phyloP scores from a whole-genome alignment of 345 rosid genomes.

The Eucalyptus cloeziana region DNA sequence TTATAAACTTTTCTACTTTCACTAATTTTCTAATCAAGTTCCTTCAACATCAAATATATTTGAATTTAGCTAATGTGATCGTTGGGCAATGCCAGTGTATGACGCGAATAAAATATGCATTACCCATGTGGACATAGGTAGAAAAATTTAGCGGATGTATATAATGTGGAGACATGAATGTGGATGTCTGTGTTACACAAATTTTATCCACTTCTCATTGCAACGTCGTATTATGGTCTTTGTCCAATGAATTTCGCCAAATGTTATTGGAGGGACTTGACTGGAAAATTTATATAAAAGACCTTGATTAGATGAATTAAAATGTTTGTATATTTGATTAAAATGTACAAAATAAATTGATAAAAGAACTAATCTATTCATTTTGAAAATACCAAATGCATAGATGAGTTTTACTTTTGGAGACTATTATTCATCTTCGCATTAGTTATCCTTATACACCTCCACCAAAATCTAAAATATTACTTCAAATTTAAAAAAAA shows the following conservation, averaged over 20 bases:
- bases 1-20: neutral
- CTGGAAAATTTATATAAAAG: neutral
- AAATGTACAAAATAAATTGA: neutral
- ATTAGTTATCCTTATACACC: neutral
- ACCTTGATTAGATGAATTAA: neutral
- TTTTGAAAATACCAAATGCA: neutral
- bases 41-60: neutral
- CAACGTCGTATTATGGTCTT: neutral
- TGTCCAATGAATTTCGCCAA: neutral
- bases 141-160: neutral
- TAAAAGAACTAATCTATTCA: neutral
- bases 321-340: neutral
- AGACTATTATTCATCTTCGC: neutral
- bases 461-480: neutral
- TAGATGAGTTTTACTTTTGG: neutral
- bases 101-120: neutral
- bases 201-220: neutral
- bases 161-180: neutral
- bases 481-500: neutral
- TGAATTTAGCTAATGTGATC: neutral
- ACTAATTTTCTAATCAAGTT: neutral
- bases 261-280: neutral
- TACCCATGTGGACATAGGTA: neutral
- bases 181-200: neutral
- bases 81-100: accelerated